A percentile compares a stretch with the other conserved stretches of the same genome.
Evolutionary conservation across 345 rosid genomes (phyloP).

Genomic region (Erysimum cheiranthoides): DNA sequence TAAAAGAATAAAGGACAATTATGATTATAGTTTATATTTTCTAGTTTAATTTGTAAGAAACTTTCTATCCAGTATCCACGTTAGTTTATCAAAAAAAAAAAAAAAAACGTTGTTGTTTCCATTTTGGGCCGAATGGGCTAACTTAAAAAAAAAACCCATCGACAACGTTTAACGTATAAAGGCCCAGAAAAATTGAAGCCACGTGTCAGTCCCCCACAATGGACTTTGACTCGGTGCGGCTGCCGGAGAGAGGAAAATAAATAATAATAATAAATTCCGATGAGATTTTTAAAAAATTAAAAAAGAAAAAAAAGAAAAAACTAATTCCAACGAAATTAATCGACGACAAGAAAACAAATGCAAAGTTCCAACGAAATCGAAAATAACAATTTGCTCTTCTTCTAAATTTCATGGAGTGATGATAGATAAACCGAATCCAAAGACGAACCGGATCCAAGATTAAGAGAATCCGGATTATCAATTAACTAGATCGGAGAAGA

Average conservation of each 20-base stretch:
- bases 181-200: not conserved
- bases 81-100: too few species aligned
- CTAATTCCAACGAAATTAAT: not conserved
- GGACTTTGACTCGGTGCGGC: slow-evolving; percentile 38
- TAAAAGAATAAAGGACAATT: not conserved
- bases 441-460: slow-evolving; percentile 27
- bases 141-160: not conserved
- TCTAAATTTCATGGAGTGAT: slow-evolving; percentile 35
- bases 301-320: too few species aligned
- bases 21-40: too few species aligned
- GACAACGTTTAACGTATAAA: not conserved
- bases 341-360: slow-evolving; percentile 25
- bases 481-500: slow-evolving; percentile 35
- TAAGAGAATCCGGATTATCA: slow-evolving; percentile 12
- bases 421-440: slow-evolving; percentile 40
- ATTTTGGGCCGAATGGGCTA: not conserved
- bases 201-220: slow-evolving; percentile 20
- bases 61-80: not conserved
- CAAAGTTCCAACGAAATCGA: slow-evolving; percentile 41
- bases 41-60: not conserved
- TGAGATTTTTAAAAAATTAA: not conserved
- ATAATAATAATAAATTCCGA: not conserved
- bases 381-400: not conserved
- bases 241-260: slow-evolving; percentile 6
- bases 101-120: not conserved